Evolutionary conservation across 305 asterid species (phyloP).

Genomic region (Ilex paraguariensis): DNA sequence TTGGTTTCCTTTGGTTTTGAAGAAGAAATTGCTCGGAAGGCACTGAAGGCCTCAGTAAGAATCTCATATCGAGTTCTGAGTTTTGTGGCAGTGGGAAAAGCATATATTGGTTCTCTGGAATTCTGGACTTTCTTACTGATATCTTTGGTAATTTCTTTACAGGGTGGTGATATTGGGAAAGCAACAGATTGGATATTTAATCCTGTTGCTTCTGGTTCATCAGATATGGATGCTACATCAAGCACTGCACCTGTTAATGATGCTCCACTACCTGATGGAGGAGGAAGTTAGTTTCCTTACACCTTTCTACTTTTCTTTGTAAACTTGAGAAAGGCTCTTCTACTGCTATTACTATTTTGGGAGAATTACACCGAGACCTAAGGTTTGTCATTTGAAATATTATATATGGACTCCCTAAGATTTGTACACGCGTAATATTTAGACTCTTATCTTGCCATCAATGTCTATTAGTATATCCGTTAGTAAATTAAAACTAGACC

Average conservation of each 20-base stretch:
- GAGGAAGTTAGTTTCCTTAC: slow-evolving; percentile 69
- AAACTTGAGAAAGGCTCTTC: slow-evolving; percentile 10
- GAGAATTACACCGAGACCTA: too few species aligned
- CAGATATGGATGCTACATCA: slow-evolving; percentile 55
- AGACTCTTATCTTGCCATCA: too few species aligned
- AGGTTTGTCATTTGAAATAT: too few species aligned
- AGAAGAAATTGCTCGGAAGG: slow-evolving; percentile 78
- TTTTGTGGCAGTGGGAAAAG: not conserved
- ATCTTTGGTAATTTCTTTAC: slow-evolving; percentile 15
- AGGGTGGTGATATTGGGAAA: slow-evolving; percentile 89
- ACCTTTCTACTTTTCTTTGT: slow-evolving; percentile 7
- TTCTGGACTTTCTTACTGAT: not conserved
- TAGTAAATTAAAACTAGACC: too few species aligned
- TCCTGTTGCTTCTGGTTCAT: slow-evolving; percentile 45
- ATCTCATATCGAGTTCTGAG: slow-evolving; percentile 8
- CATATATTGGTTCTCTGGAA: not conserved
- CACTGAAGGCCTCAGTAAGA: slow-evolving; percentile 78
- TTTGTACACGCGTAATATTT: too few species aligned
- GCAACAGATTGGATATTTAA: slow-evolving; percentile 95
- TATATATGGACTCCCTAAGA: too few species aligned
- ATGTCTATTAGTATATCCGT: too few species aligned
- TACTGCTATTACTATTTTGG: not conserved
- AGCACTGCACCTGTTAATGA: slow-evolving; percentile 47
- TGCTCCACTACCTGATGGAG: slow-evolving; percentile 79
- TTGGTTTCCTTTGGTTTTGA: slow-evolving; percentile 84